Evolutionary conservation across 2,329 filamentous ascomycete species (phyloP).

Genomic region (Paecilomyces niveus): DNA sequence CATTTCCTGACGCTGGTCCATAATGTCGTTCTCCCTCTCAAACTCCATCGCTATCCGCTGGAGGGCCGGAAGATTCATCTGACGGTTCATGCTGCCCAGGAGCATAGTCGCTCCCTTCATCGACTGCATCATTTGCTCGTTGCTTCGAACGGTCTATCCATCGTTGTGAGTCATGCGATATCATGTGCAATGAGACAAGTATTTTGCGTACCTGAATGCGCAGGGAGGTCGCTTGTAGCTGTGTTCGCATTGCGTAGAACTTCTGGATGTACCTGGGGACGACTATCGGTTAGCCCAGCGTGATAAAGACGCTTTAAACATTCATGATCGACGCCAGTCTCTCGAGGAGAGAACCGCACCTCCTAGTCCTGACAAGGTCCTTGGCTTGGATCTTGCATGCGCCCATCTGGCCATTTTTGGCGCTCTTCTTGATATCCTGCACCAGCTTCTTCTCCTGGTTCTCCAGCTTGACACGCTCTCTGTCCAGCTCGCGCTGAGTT

Average conservation of each 20-base stretch:
- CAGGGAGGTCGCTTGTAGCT: constrained; percentile 90
- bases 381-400: constrained; percentile 98
- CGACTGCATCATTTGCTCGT: constrained; percentile 99
- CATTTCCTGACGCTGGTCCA: constrained; percentile 99
- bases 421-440: constrained; percentile 93
- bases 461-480: constrained; percentile 90
- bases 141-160: constrained; percentile 81
- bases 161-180: neutral
- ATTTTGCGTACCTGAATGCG: constrained; percentile 68
- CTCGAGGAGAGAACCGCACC: constrained; percentile 39
- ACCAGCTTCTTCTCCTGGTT: constrained; percentile 98
- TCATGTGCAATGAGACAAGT: neutral
- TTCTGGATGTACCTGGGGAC: constrained; percentile 78
- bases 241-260: constrained; percentile 97
- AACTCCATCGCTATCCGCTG: constrained; percentile 99
- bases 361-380: constrained; percentile 84
- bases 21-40: constrained; percentile 96
- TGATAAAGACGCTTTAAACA: neutral
- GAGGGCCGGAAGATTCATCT: constrained; percentile 92
- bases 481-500: constrained; percentile 91
- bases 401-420: constrained; percentile 97
- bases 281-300: neutral
- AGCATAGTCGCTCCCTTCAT: constrained; percentile 97
- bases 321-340: no score
- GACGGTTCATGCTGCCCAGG: constrained; percentile 91